Conservation (phyloP, 164 flowering plant genomes). For the Vitis riparia region DNA sequence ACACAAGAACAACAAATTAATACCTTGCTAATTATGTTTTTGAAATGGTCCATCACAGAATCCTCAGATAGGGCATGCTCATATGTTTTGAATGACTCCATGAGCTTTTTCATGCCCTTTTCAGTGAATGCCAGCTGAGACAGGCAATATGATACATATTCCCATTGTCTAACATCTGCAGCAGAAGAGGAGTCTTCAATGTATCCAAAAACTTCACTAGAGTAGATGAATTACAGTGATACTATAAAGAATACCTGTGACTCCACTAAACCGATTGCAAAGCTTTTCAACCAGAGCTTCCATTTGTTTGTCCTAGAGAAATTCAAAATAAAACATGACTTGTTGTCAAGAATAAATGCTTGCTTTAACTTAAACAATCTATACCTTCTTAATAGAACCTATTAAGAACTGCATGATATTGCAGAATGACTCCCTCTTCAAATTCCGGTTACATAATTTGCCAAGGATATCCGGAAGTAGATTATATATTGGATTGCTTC, state of each 20-base stretch:
- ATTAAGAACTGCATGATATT: constrained; percentile 96
- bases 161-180: constrained; percentile 91
- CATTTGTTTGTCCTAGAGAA: constrained; percentile 94
- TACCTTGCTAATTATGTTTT: constrained; percentile 87
- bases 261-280: constrained; percentile 87
- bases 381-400: constrained; percentile 93
- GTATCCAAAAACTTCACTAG: neutral
- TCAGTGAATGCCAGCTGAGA: constrained; percentile 94
- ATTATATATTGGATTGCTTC: constrained; percentile 94
- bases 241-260: constrained; percentile 50
- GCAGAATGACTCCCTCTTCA: constrained; percentile 72
- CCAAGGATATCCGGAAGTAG: constrained; percentile 97
- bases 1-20: neutral
- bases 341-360: neutral
- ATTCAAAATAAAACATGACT: neutral
- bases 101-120: constrained; percentile 86
- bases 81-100: constrained; percentile 80
- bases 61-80: constrained; percentile 81
- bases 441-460: constrained; percentile 68
- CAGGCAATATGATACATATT: constrained; percentile 83
- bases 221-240: neutral
- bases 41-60: constrained; percentile 81
- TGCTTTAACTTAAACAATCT: constrained; percentile 4
- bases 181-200: neutral
- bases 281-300: constrained; percentile 96